These are phyloP conservation scores for Metschnikowia sp. DNA, from an alignment of 805 yeast genomes.

Conservation along the genomic window DNA sequence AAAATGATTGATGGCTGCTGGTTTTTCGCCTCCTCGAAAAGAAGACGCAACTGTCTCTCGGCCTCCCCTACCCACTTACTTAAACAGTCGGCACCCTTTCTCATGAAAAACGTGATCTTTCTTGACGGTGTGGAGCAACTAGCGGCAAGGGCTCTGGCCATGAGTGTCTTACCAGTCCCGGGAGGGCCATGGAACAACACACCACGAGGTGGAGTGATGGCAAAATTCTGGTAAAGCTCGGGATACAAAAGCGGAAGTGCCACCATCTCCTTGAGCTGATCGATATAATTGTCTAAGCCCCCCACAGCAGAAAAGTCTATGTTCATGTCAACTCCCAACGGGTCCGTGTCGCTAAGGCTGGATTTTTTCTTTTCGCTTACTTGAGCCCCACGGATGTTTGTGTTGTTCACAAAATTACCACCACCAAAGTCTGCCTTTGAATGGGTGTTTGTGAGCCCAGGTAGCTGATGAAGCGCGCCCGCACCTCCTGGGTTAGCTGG, in stretches of 20 bases:
- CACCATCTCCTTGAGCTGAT: constrained; percentile 95
- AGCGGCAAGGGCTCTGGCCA: constrained; percentile 97
- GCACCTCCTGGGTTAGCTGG: background rate
- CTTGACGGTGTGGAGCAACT: constrained; percentile 81
- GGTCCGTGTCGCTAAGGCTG: constrained; percentile 84
- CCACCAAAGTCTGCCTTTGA: constrained; percentile 3
- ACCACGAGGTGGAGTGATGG: constrained; percentile 95
- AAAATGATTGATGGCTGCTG: constrained; percentile 95
- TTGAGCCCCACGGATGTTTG: constrained; percentile 33
- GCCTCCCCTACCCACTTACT: constrained; percentile 99
- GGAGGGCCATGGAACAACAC: constrained; percentile 98
- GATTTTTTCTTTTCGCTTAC: constrained; percentile 44
- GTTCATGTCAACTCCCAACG: constrained; percentile 84
- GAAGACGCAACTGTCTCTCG: constrained; percentile 83
- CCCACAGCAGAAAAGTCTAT: constrained; percentile 85
- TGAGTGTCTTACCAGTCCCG: constrained; percentile 96
- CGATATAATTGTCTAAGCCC: constrained; percentile 85
- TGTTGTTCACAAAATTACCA: constrained; percentile 19
- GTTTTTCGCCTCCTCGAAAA: constrained; percentile 94
- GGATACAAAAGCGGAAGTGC: constrained; percentile 90
- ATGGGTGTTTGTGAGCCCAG: constrained; percentile 7
- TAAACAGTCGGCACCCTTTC: constrained; percentile 96
- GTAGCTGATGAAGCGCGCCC: constrained; percentile 2
- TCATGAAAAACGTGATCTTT: constrained; percentile 93
- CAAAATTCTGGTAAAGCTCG: constrained; percentile 84